These are phyloP conservation scores for Arabidopsis lyrata DNA, from an alignment of 441 rosid genomes.

Conservation along the genomic window DNA sequence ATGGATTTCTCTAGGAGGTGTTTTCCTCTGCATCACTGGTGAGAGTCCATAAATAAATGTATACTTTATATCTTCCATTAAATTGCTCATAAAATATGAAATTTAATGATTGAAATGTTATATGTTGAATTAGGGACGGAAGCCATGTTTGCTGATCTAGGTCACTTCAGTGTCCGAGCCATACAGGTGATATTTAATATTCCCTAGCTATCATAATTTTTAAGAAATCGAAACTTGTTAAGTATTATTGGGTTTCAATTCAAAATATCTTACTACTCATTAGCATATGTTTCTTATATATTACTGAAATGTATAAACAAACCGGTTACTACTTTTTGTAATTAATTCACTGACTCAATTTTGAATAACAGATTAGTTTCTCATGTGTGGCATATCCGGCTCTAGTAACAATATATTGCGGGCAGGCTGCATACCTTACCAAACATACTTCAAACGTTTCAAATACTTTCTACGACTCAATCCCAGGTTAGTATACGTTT, in stretches of 20 bases:
- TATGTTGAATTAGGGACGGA: conserved; percentile 59
- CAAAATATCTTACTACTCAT: no score
- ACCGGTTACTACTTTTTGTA: background rate
- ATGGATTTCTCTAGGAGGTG: conserved; percentile 83
- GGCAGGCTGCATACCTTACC: conserved; percentile 79
- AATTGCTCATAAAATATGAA: background rate
- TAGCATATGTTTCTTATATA: no score
- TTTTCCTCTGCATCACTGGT: conserved; percentile 46
- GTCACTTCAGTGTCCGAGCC: conserved; percentile 78
- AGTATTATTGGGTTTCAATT: no score
- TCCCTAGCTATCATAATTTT: background rate
- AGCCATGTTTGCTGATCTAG: conserved; percentile 92
- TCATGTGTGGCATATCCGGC: conserved; percentile 63
- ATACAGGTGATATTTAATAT: conserved; percentile 55
- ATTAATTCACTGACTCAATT: background rate
- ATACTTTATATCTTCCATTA: no score
- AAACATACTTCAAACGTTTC: conserved; percentile 56
- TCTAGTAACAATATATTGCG: conserved; percentile 57
- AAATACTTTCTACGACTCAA: conserved; percentile 69
- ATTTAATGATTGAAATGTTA: background rate
- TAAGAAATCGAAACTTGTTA: no score
- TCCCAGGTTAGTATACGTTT: conserved; percentile 55
- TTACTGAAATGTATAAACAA: no score
- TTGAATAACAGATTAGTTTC: conserved; percentile 76
- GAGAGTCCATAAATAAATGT: background rate